Evolutionary conservation across 1,284 basidiomycete genomes (phyloP).

Genomic region (Boletellus dicymbophilus): DNA sequence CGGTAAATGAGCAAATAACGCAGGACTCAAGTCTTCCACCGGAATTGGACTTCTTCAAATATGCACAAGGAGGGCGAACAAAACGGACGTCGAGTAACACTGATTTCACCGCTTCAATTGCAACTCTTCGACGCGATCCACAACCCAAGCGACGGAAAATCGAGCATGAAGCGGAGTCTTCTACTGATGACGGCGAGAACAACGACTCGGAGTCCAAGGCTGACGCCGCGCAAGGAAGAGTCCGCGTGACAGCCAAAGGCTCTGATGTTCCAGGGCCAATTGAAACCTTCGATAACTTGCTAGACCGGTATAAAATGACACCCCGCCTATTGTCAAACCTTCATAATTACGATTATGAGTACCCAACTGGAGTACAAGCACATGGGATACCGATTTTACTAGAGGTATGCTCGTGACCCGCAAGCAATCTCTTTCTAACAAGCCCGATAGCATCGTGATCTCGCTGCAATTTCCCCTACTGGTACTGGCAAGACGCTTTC

Average conservation of each 20-base stretch:
- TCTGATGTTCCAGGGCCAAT: slow-evolving; percentile 58
- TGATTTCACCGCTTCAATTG: slow-evolving; percentile 10
- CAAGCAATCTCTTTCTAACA: background rate
- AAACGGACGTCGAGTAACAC: slow-evolving; percentile 46
- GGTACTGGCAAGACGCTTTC: slow-evolving; percentile 94
- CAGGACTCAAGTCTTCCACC: slow-evolving; percentile 60
- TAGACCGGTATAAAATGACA: slow-evolving; percentile 55
- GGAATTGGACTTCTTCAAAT: slow-evolving; percentile 90
- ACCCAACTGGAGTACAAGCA: slow-evolving; percentile 75
- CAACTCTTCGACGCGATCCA: slow-evolving; percentile 18
- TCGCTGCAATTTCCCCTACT: slow-evolving; percentile 92
- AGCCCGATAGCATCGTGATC: slow-evolving; percentile 61
- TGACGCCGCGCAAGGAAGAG: slow-evolving; percentile 40
- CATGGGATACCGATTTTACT: slow-evolving; percentile 74
- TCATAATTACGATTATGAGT: slow-evolving; percentile 53
- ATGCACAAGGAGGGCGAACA: slow-evolving; percentile 55
- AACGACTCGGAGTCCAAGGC: slow-evolving; percentile 20
- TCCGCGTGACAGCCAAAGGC: slow-evolving; percentile 74
- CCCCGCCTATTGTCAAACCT: slow-evolving; percentile 66
- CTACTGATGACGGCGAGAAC: slow-evolving; percentile 32
- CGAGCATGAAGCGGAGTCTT: slow-evolving; percentile 22
- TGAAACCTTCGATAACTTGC: slow-evolving; percentile 60
- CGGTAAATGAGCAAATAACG: slow-evolving; percentile 13
- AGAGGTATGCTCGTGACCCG: slow-evolving; percentile 46
- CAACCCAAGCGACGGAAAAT: slow-evolving; percentile 42